Base-by-base conservation (phyloP, 2,329 filamentous ascomycete species). In the Nannizziopsis arthrosporioides region DNA sequence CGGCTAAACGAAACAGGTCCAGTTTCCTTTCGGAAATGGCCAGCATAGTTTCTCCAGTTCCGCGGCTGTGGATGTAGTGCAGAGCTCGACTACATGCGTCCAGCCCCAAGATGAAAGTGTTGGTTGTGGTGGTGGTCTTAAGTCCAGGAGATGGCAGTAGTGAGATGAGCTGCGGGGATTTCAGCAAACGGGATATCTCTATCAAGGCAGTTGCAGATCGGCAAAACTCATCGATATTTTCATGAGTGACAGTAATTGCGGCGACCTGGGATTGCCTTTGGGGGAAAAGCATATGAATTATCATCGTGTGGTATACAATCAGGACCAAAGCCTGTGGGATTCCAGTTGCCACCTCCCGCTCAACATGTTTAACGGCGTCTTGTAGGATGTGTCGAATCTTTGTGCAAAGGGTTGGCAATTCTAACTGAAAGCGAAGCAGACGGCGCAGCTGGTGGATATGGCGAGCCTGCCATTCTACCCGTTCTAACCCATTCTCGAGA, bases 41-140 rank as follows among this genome's bases (percentile, higher is more conserved):
- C 27, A 44, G 47, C 17, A 44, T 39, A 14, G 36, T 17, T 39
- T 49, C 47, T 31, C 40, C 41, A 18, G 40, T 30, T 2, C 40
- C 47, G 27, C 47, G 47, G 22, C 40, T 44, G 41, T 49, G 47
- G 7, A 49, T 44, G 15, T 49, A 49, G 10, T 42, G 34, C 18
- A 49, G 36, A n/a, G 47, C 47, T 37, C 47, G 47, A 36, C 47
- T 49, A 35, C 47, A 49, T 12, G 41, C 47, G 27, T 49, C 47
- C 8, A 49, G 47, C 6, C 47, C 42, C n/a, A 49, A 30, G 7
- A 42, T 34, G 32, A 49, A 44, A 11, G 42, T 44, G 27, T 49
- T 42, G 5, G 41, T 31, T 9, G 44, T 42, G 8, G 32, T 44
- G n/a, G 40, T 44, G 5, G 42, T 44, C 15, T 45, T 49, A 11